These are phyloP conservation scores for Ramularia endophylla DNA, from an alignment of 2,329 filamentous ascomycete species.

Conservation along the genomic window DNA sequence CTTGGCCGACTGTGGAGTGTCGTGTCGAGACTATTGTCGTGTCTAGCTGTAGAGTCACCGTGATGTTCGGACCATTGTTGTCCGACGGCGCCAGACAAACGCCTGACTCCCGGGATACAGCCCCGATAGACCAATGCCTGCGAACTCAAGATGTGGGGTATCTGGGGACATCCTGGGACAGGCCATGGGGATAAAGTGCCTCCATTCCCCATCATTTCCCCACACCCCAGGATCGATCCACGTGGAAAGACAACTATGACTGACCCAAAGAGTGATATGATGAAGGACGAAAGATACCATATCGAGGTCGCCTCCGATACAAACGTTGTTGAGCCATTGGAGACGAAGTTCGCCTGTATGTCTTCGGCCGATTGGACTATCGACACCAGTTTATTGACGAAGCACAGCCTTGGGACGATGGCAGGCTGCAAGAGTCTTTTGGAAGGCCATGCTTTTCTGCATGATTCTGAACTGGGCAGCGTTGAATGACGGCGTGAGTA, in stretches of 20 bases:
- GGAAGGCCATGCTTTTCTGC: conserved; percentile 16
- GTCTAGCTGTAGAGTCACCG: too few relatives aligned
- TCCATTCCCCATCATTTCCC: conserved; percentile 7
- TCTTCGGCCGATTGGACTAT: not conserved
- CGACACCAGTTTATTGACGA: conserved; percentile 2
- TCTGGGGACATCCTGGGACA: not conserved
- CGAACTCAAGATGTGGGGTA: not conserved
- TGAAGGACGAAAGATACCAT: conserved; percentile 4
- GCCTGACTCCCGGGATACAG: too few relatives aligned
- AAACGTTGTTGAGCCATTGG: conserved; percentile 4
- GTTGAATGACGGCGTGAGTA: conserved; percentile 12
- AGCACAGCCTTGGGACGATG: conserved; percentile 11
- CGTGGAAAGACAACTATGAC: conserved; percentile 4
- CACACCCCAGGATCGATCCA: conserved; percentile 3
- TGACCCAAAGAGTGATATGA: conserved; percentile 6
- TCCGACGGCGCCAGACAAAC: too few relatives aligned
- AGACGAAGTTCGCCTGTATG: conserved; percentile 8
- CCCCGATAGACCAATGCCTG: not conserved
- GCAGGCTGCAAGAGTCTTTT: conserved; percentile 13
- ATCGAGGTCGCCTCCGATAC: conserved; percentile 4
- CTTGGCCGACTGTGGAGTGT: too few relatives aligned
- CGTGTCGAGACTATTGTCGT: too few relatives aligned
- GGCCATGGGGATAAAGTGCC: conserved; percentile 4
- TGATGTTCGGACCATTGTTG: not conserved
- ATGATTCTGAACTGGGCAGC: conserved; percentile 17